Percentiles rank a stretch among this genome's conserved stretches.
phyloP scores from a whole-genome alignment of 805 yeast genomes.

The Candida sakaeoensis region DNA sequence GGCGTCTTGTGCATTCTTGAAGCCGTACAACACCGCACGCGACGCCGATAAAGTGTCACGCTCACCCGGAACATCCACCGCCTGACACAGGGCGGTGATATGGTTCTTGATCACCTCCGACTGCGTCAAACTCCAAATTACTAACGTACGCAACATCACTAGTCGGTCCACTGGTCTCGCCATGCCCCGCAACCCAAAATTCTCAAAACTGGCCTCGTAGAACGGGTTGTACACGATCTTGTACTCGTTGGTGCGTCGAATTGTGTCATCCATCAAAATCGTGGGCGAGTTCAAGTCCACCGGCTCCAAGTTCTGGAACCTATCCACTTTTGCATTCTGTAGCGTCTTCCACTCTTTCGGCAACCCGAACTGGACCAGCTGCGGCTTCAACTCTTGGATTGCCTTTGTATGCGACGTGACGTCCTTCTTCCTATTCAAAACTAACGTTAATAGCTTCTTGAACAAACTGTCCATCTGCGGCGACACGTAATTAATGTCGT shows the following conservation, averaged over 20 bases:
- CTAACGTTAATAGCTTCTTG: conserved; percentile 27
- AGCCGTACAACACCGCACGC: conserved; percentile 33
- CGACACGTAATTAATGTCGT: conserved; percentile 17
- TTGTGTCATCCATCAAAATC: conserved; percentile 12
- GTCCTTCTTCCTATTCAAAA: conserved; percentile 34
- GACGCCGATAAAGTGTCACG: conserved; percentile 35
- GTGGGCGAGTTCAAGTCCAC: conserved; percentile 25
- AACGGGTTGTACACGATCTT: conserved; percentile 19
- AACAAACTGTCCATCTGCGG: conserved; percentile 31
- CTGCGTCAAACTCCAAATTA: conserved; percentile 33
- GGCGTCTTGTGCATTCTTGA: conserved; percentile 26
- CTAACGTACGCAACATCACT: conserved; percentile 32
- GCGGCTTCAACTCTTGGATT: conserved; percentile 30
- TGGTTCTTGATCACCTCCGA: conserved; percentile 27
- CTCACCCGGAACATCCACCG: conserved; percentile 37
- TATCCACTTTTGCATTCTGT: conserved; percentile 8
- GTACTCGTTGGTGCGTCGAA: conserved; percentile 13
- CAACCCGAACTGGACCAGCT: conserved; percentile 25
- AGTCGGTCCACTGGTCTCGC: conserved; percentile 29
- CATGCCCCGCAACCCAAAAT: conserved; percentile 29
- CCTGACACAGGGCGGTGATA: conserved; percentile 20
- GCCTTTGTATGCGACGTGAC: conserved; percentile 27
- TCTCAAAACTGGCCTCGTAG: conserved; percentile 23
- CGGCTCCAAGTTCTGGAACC: conserved; percentile 7
- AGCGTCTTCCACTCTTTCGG: conserved; percentile 38